phyloP scores from a whole-genome alignment of 495 filamentous ascomycete genomes.

The Xylaria sp. region DNA sequence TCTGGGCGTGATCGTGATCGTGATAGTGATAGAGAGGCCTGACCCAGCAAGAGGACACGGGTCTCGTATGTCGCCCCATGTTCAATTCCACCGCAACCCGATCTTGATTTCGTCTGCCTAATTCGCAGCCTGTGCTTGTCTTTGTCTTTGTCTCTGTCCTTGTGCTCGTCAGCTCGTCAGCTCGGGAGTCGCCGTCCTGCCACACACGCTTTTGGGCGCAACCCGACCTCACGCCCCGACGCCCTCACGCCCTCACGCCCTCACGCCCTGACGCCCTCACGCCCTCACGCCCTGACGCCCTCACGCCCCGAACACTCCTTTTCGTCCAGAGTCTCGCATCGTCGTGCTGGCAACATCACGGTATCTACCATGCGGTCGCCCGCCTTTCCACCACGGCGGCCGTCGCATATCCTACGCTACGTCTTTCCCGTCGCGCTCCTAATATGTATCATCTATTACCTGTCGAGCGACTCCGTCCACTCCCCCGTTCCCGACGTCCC shows the following conservation, averaged over 20 bases:
- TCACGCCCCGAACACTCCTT: too few species aligned
- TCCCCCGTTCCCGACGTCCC: slow-evolving; percentile 24
- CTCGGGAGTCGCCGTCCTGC: background rate
- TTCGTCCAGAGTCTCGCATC: slow-evolving; percentile 1
- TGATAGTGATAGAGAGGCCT: too few species aligned
- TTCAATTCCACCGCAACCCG: background rate
- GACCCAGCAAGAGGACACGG: background rate
- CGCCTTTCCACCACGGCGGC: slow-evolving; percentile 49
- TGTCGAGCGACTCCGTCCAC: slow-evolving; percentile 30
- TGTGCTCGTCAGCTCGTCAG: too few species aligned
- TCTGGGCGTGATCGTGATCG: background rate
- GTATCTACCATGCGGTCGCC: slow-evolving; percentile 44
- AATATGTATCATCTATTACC: slow-evolving; percentile 42
- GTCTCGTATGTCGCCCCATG: background rate
- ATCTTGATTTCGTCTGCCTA: background rate
- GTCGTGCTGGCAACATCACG: slow-evolving; percentile 35
- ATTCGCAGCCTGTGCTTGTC: background rate
- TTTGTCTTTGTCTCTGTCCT: too few species aligned
- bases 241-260: too few species aligned
- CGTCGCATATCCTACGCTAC: slow-evolving; percentile 48
- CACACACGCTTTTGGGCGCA: slow-evolving; percentile 12
- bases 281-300: too few species aligned
- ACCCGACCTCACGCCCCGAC: background rate
- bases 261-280: too few species aligned
- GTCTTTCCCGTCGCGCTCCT: slow-evolving; percentile 42